Conservation (phyloP, 1,284 basidiomycete species). For the Melampsora larici-populina region DNA sequence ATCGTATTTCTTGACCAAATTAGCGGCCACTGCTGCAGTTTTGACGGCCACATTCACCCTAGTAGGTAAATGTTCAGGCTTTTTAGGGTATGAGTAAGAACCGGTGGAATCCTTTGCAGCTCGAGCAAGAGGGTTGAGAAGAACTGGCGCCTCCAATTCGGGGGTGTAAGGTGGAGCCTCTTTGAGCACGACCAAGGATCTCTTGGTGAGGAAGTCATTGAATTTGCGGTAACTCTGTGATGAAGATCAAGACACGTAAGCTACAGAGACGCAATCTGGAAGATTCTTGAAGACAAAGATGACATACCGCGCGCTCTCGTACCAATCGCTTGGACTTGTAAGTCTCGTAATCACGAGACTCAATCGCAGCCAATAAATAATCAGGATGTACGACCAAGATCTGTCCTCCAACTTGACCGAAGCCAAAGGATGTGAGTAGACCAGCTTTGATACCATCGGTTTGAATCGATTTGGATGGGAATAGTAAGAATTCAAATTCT, state of each 20-base stretch:
- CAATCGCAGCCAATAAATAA: constrained; percentile 79
- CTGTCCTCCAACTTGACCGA: constrained; percentile 96
- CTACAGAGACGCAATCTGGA: neutral
- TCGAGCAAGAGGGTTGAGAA: constrained; percentile 89
- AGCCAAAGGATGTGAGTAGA: constrained; percentile 70
- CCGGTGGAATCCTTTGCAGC: constrained; percentile 70
- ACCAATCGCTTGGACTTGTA: constrained; percentile 70
- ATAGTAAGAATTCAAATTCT: constrained; percentile 85
- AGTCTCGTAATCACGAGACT: constrained; percentile 67
- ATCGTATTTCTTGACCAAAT: constrained; percentile 61
- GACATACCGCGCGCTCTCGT: constrained; percentile 76
- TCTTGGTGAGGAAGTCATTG: constrained; percentile 55
- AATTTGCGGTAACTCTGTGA: constrained; percentile 70
- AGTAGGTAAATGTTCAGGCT: constrained; percentile 57
- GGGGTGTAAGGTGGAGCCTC: constrained; percentile 83
- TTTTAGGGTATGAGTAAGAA: constrained; percentile 72
- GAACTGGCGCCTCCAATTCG: constrained; percentile 80
- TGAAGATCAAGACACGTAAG: neutral
- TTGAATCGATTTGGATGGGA: constrained; percentile 92
- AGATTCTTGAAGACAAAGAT: constrained; percentile 64
- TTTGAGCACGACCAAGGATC: constrained; percentile 81
- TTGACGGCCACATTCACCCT: constrained; percentile 52
- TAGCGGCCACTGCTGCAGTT: constrained; percentile 63
- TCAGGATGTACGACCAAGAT: constrained; percentile 84
- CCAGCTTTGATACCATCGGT: constrained; percentile 87